Base-by-base conservation (phyloP, 177 flowering plant species). In the Tripterygium wilfordii region DNA sequence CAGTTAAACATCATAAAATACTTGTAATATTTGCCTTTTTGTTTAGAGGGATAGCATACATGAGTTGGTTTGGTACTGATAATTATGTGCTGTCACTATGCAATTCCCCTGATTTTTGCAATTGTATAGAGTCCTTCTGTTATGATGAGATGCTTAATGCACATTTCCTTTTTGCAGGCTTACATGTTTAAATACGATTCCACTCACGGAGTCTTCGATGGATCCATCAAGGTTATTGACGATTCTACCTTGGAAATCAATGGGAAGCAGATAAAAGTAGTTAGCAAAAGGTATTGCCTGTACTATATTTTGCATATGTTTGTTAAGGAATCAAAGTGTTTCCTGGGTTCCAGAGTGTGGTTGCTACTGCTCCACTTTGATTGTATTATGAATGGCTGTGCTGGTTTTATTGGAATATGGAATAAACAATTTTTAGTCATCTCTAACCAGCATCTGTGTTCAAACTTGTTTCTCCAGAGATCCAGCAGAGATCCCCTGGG, bases 111-210 rank as follows among this genome's bases (percentile, higher is more conserved):
- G 25, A 9, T 20, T 13, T 1, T 23, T 22, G 10, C 29, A n/a
- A 10, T 29, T 27, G 18, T 18, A n/a, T 45, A 8, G 9, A 48
- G 12, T 48, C 26, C 33, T 19, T 6, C 33, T 30, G 7, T 30
- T 7, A 6, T 7, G 33, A 7, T 30, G 7, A 7, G 33, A 23
- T 4, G 24, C 8, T 4, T 3, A 20, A 7, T 19, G 5, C 15
- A 20, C 2, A n/a, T 38, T 13, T 17, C 24, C 5, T 40, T 17
- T 49, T n/a, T 57, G 15, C 56, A 92, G 99, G 97, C 97, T 53
- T 94, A 89, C 80, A 94, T 94, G 99, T 71, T 94, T 31, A 89
- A 89, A 60, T 94, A 82, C 67, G 99, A 89, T 63, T 94, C 99
- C 22, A 94, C 99, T 29, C 97, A 89, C 78, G 97, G 97, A 48